Conservation (phyloP, 768 basidiomycete species). For the Pisolithus microcarpus region DNA sequence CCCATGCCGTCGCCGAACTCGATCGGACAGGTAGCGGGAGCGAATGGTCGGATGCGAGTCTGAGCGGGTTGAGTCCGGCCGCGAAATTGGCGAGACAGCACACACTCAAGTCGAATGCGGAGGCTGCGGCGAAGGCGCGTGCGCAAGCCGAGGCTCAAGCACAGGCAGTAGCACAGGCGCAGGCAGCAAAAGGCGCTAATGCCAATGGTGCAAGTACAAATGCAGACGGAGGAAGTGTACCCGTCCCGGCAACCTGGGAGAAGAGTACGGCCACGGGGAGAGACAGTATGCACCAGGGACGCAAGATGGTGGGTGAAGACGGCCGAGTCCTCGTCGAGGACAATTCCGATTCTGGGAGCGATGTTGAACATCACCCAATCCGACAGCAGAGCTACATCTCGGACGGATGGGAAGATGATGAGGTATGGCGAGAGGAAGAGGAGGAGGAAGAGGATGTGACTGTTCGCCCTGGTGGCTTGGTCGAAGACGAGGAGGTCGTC, state of each 20-base stretch:
- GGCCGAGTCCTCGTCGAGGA: constrained; percentile 64
- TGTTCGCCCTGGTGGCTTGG: constrained; percentile 44
- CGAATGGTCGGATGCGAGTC: constrained; percentile 53
- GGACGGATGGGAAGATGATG: constrained; percentile 74
- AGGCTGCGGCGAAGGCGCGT: constrained; percentile 37
- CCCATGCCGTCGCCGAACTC: constrained; percentile 78
- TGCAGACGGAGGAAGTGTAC: constrained; percentile 26
- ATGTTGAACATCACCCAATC: constrained; percentile 32
- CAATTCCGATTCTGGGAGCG: constrained; percentile 55
- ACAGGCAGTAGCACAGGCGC: constrained; percentile 19
- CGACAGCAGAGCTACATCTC: constrained; percentile 39
- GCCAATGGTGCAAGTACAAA: constrained; percentile 15
- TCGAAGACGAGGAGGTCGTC: constrained; percentile 53
- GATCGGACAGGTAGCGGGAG: constrained; percentile 41
- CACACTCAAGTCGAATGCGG: constrained; percentile 76
- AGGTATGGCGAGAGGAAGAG: constrained; percentile 65
- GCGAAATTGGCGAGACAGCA: constrained; percentile 87
- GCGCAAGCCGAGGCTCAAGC: constrained; percentile 25
- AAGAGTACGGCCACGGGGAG: constrained; percentile 65
- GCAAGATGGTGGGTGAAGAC: constrained; percentile 51
- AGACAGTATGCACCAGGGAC: constrained; percentile 38
- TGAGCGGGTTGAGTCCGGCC: constrained; percentile 82
- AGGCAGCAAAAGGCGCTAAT: constrained; percentile 11
- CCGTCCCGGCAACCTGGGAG: constrained; percentile 68
- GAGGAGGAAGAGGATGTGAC: constrained; percentile 72